Percentiles rank a stretch among this genome's conserved stretches.
Conservation (phyloP, 2,329 filamentous ascomycete genomes). For the Penicillium sp. region DNA sequence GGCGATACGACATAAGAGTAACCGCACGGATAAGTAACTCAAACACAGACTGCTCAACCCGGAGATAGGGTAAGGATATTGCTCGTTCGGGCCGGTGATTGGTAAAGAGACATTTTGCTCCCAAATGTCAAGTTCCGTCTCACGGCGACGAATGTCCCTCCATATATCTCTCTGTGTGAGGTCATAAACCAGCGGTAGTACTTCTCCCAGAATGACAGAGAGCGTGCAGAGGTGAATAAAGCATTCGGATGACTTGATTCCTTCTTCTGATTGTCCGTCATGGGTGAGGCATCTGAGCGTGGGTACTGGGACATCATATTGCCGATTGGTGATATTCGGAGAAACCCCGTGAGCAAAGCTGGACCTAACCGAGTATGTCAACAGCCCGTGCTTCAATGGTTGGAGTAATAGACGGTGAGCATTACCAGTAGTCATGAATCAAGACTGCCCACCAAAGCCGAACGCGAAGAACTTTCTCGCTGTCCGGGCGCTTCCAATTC, state of each 20-base stretch:
- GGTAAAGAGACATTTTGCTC: background rate
- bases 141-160: constrained; percentile 1
- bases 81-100: background rate
- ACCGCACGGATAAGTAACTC: background rate
- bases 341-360: constrained; percentile 1
- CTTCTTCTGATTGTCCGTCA: background rate
- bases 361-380: background rate
- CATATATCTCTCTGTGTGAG: constrained; percentile 1
- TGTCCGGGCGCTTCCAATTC: constrained; percentile 1
- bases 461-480: background rate
- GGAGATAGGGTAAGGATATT: background rate
- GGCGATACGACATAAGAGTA: constrained; percentile 1
- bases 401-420: too few relatives aligned
- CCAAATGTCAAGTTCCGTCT: background rate
- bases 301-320: constrained; percentile 1
- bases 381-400: background rate
- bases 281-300: background rate
- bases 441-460: constrained; percentile 1
- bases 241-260: background rate
- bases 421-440: constrained; percentile 3
- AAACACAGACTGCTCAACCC: constrained; percentile 1
- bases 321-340: background rate
- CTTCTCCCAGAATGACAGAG: constrained; percentile 1
- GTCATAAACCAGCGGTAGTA: background rate
- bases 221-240: constrained; percentile 1